Conservation (phyloP, 352 stramenopile genomes). For the Globisporangium echinulatum region DNA sequence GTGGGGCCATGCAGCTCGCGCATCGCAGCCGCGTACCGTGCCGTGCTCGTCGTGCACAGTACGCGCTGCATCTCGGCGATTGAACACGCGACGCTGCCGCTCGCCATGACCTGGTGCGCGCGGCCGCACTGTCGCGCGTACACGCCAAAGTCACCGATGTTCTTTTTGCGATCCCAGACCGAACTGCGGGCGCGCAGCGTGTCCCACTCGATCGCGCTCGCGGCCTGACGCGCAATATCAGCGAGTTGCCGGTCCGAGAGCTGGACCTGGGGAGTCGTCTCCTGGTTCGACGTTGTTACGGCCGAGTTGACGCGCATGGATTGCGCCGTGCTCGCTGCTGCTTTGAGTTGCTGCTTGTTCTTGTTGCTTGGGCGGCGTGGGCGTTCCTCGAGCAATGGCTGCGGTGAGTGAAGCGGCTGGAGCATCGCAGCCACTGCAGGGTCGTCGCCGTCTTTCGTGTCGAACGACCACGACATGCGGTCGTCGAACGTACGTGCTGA, state of each 20-base stretch:
- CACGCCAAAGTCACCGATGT: slow-evolving; percentile 14
- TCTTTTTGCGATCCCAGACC: slow-evolving; percentile 17
- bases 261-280: not conserved
- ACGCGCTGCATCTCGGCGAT: slow-evolving; percentile 28
- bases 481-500: not conserved
- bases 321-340: not conserved
- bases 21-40: slow-evolving; percentile 24
- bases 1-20: slow-evolving; percentile 20
- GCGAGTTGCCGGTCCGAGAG: slow-evolving; percentile 8
- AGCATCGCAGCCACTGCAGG: slow-evolving; percentile 1
- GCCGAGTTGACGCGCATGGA: not conserved
- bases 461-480: not conserved
- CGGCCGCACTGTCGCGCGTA: slow-evolving; percentile 12
- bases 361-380: not conserved
- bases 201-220: slow-evolving; percentile 11
- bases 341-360: not conserved
- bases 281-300: not conserved
- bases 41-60: slow-evolving; percentile 15
- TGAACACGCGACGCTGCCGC: slow-evolving; percentile 30
- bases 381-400: slow-evolving; percentile 7
- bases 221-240: not conserved
- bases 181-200: slow-evolving; percentile 11
- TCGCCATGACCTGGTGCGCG: slow-evolving; percentile 13
- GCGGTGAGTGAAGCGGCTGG: slow-evolving; percentile 5
- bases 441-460: not conserved